Conservation (phyloP, 2,329 filamentous ascomycete species). For the Cytospora paraplurivora region DNA sequence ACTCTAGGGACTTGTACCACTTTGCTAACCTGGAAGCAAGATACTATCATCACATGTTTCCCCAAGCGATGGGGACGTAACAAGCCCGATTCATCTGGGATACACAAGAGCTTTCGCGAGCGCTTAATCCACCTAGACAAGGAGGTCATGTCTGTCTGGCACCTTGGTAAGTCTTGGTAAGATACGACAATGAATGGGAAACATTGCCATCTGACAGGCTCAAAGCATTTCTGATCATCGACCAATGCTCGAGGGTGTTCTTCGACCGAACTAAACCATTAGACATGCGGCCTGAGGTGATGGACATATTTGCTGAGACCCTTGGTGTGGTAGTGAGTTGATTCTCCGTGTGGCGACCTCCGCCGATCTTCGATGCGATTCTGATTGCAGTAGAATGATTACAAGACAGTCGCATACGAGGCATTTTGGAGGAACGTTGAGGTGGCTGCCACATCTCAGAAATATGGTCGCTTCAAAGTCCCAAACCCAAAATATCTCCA, state of each 20-base stretch:
- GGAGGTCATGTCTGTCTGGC: slow-evolving; percentile 19
- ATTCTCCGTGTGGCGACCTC: background rate
- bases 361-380: no score
- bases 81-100: slow-evolving; percentile 24
- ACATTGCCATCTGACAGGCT: background rate
- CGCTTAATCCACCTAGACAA: background rate
- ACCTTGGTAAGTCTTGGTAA: slow-evolving; percentile 15
- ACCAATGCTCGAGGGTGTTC: slow-evolving; percentile 27
- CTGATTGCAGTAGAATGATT: background rate
- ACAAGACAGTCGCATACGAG: background rate
- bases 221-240: slow-evolving; percentile 22
- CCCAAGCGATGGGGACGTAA: slow-evolving; percentile 23
- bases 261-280: slow-evolving; percentile 23
- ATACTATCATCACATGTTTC: slow-evolving; percentile 20
- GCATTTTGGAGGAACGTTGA: slow-evolving; percentile 5
- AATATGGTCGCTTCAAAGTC: background rate
- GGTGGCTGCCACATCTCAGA: no score
- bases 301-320: slow-evolving; percentile 21
- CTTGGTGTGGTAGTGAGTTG: slow-evolving; percentile 1
- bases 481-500: slow-evolving; percentile 13
- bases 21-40: background rate
- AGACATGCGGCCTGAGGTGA: slow-evolving; percentile 20
- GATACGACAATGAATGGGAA: background rate
- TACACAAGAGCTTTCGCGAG: slow-evolving; percentile 20
- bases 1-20: background rate